Percentiles rank a stretch among this genome's conserved stretches.
These are phyloP conservation scores for Hypoxylon crocopeplum DNA, from an alignment of 495 filamentous ascomycete genomes.

Conservation along the genomic window DNA sequence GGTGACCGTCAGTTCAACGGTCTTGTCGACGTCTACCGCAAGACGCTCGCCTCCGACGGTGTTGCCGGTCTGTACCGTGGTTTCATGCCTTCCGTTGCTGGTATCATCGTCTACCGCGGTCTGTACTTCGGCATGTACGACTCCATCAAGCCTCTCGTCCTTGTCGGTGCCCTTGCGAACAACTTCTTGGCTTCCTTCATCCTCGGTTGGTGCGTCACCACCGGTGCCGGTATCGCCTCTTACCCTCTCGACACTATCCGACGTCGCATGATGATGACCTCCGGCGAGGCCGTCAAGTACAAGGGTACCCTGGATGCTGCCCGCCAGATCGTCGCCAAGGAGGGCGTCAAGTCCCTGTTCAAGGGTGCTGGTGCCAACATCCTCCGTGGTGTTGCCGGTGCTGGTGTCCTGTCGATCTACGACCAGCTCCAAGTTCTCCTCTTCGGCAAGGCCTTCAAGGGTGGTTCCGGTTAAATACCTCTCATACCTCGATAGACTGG, in stretches of 20 bases:
- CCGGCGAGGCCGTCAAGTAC: constrained; percentile 98
- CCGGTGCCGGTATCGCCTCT: constrained; percentile 99
- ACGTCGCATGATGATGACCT: constrained; percentile 99
- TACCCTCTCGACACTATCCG: constrained; percentile 99
- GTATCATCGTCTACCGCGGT: constrained; percentile 99
- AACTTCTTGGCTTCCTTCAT: constrained; percentile 99
- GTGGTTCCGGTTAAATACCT: constrained; percentile 75
- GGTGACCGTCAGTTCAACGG: constrained; percentile 99
- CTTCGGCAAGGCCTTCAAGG: constrained; percentile 99
- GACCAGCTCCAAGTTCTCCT: constrained; percentile 98
- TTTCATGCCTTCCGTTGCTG: constrained; percentile 98
- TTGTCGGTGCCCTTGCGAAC: constrained; percentile 88
- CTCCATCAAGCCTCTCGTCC: constrained; percentile 98
- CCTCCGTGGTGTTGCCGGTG: constrained; percentile 99
- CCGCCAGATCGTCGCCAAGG: constrained; percentile 93
- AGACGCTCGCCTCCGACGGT: constrained; percentile 98
- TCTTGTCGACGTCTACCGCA: constrained; percentile 98
- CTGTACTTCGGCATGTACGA: constrained; percentile 99
- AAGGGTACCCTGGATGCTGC: constrained; percentile 90
- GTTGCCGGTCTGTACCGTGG: constrained; percentile 99
- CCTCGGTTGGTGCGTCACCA: constrained; percentile 99
- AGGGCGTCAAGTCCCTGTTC: constrained; percentile 98
- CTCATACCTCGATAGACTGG: constrained; percentile 41
- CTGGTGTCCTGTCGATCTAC: constrained; percentile 99
- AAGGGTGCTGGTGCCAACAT: constrained; percentile 99